Conservation (phyloP, 2,329 filamentous ascomycete genomes). For the Colletotrichum eleusines region DNA sequence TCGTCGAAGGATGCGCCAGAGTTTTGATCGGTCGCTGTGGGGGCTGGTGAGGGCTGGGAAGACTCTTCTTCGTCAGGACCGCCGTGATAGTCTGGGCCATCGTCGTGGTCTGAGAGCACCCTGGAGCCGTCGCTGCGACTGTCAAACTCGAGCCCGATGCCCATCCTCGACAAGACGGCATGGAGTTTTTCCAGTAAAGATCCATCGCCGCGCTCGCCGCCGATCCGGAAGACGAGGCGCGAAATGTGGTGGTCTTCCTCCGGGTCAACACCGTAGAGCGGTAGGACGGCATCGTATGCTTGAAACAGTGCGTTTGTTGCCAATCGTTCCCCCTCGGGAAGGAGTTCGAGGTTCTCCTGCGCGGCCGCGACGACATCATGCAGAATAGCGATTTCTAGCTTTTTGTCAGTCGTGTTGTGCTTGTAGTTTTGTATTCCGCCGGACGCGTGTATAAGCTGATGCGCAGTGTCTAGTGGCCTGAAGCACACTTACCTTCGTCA, state of each 20-base stretch:
- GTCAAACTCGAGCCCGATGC: conserved; percentile 76
- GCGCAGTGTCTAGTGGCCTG: background rate
- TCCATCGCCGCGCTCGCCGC: conserved; percentile 69
- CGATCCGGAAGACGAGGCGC: conserved; percentile 83
- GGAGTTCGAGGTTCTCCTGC: conserved; percentile 69
- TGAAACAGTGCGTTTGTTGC: conserved; percentile 84
- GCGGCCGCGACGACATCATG: conserved; percentile 81
- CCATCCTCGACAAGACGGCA: conserved; percentile 74
- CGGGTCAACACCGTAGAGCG: conserved; percentile 75
- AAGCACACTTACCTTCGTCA: conserved; percentile 65
- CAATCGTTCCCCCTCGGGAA: conserved; percentile 71
- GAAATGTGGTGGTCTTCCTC: conserved; percentile 82
- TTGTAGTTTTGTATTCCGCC: background rate
- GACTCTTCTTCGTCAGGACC: background rate
- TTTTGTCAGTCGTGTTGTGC: conserved; percentile 16
- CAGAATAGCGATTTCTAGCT: conserved; percentile 80
- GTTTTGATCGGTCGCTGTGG: background rate
- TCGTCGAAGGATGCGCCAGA: conserved; percentile 8
- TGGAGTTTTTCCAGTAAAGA: conserved; percentile 78
- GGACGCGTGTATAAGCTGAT: background rate
- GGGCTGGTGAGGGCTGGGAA: background rate
- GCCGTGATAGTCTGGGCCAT: conserved; percentile 1
- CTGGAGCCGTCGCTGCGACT: conserved; percentile 39
- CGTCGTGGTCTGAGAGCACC: conserved; percentile 18
- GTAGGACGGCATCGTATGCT: conserved; percentile 83